A percentile compares a stretch with the other conserved stretches of the same genome.
Evolutionary conservation across 768 basidiomycete genomes (phyloP).

Genomic region (Phanerodontia chrysosporium): DNA sequence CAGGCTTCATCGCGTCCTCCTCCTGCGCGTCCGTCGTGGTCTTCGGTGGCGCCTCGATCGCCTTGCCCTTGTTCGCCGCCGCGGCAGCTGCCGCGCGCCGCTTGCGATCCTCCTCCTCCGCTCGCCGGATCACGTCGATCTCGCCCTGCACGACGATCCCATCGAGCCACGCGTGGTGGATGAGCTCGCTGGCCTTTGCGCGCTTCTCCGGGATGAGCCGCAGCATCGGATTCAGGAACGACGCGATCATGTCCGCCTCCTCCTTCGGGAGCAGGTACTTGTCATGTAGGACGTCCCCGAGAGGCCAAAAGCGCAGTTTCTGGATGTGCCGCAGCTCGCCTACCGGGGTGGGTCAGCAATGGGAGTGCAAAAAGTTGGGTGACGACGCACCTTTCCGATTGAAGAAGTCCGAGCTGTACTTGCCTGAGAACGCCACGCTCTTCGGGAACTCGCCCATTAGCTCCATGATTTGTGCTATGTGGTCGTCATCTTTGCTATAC

Average conservation of each 20-base stretch:
- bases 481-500: constrained; percentile 95
- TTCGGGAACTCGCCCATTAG: constrained; percentile 88
- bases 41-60: neutral
- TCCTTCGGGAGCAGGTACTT: constrained; percentile 89
- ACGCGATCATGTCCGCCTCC: constrained; percentile 77
- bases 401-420: constrained; percentile 93
- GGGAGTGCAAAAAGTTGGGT: neutral
- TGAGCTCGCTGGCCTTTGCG: constrained; percentile 82
- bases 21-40: constrained; percentile 43
- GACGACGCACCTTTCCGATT: constrained; percentile 77
- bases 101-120: constrained; percentile 49
- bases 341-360: constrained; percentile 18
- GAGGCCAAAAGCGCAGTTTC: constrained; percentile 90
- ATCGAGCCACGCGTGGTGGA: constrained; percentile 84
- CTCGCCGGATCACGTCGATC: constrained; percentile 70
- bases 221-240: constrained; percentile 88
- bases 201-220: constrained; percentile 84
- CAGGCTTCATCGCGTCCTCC: constrained; percentile 70
- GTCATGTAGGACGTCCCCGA: constrained; percentile 79
- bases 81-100: constrained; percentile 30
- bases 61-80: neutral
- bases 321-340: constrained; percentile 91
- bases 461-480: constrained; percentile 98
- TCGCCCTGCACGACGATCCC: constrained; percentile 86
- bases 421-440: constrained; percentile 80